These are phyloP conservation scores for Cordyceps farinosa DNA, from an alignment of 2,329 filamentous ascomycete species.

Conservation along the genomic window DNA sequence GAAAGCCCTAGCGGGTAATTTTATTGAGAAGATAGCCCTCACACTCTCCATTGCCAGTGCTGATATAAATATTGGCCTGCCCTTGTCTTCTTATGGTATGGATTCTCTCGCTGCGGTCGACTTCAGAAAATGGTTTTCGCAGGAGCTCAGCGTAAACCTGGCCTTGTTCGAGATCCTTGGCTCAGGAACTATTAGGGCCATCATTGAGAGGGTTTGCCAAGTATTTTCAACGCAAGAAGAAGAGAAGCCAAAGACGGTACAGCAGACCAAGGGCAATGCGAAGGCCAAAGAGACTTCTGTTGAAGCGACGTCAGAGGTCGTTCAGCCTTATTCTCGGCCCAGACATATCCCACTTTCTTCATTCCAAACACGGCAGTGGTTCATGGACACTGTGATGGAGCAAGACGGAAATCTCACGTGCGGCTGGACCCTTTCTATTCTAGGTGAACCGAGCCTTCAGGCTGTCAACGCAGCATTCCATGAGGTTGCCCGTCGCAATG, in stretches of 20 bases:
- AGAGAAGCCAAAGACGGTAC: not conserved
- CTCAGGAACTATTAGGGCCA: not conserved
- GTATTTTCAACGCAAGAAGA: not conserved
- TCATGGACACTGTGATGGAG: constrained; percentile 11
- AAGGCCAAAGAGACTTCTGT: not conserved
- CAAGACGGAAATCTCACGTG: not conserved
- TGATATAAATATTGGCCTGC: constrained; percentile 1
- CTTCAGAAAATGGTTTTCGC: constrained; percentile 11
- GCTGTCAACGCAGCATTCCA: not conserved
- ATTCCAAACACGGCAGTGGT: constrained; percentile 8
- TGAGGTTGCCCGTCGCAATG: constrained; percentile 1
- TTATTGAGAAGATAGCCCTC: not conserved
- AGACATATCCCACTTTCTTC: not conserved
- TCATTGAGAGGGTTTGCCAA: not conserved
- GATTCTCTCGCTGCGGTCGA: constrained; percentile 6
- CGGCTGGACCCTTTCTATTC: constrained; percentile 1
- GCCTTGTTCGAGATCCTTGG: constrained; percentile 10
- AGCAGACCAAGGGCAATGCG: not conserved
- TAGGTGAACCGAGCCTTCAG: not conserved
- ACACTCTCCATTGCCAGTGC: not conserved
- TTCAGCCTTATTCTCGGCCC: not conserved
- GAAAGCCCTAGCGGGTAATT: not conserved
- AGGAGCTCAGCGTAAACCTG: constrained; percentile 1
- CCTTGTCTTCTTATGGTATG: constrained; percentile 1
- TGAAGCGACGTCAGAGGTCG: not conserved